phyloP scores from a whole-genome alignment of 164 flowering plant genomes.

The Amborella trichopoda region DNA sequence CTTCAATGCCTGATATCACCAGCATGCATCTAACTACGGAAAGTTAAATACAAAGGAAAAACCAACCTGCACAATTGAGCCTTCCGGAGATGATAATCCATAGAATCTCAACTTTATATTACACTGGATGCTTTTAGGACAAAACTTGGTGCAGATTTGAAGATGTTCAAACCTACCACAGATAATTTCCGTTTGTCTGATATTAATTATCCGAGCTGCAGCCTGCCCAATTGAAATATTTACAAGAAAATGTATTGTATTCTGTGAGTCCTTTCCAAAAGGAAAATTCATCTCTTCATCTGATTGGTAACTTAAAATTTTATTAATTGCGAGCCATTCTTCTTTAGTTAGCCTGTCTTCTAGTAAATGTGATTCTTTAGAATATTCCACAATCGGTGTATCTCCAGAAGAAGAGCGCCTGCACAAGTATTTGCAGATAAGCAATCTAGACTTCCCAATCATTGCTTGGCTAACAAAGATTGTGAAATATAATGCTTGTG shows the following conservation, averaged over 20 bases:
- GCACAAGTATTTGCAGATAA: no score
- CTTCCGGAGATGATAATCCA: constrained; percentile 96
- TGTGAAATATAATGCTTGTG: no score
- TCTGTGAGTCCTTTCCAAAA: constrained; percentile 60
- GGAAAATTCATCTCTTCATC: constrained; percentile 46
- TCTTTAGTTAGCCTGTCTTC: constrained; percentile 77
- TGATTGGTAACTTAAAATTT: constrained; percentile 78
- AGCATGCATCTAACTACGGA: background rate
- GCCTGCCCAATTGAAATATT: constrained; percentile 68
- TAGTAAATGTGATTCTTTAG: constrained; percentile 27
- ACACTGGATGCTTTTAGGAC: constrained; percentile 60
- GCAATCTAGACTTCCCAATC: no score
- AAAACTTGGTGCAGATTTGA: constrained; percentile 62
- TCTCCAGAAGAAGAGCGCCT: constrained; percentile 52
- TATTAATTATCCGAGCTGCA: constrained; percentile 69
- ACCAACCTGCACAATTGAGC: constrained; percentile 89
- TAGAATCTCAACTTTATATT: constrained; percentile 69
- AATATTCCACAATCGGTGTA: constrained; percentile 20
- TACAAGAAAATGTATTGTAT: constrained; percentile 55
- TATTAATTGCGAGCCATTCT: constrained; percentile 93
- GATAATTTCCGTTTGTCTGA: constrained; percentile 54
- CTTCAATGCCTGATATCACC: background rate
- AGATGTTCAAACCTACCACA: constrained; percentile 96
- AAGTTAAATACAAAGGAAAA: background rate
- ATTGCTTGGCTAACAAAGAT: no score